These are phyloP conservation scores for Phytopythium vexans DNA, from an alignment of 352 stramenopile genomes.

Conservation along the genomic window DNA sequence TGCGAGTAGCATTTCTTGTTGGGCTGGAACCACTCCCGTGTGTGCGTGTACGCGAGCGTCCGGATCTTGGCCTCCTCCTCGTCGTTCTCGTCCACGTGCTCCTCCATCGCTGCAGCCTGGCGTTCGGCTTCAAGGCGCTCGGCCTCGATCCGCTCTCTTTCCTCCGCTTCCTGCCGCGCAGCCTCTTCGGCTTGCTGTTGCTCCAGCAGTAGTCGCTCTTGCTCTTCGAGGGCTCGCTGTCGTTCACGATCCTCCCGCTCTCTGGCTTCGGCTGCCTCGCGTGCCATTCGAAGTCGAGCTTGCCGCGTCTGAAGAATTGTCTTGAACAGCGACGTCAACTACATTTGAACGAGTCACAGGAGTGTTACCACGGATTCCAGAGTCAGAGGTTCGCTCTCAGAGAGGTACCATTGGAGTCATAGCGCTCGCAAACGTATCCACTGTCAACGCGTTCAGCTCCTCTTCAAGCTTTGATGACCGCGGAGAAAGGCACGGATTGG, in stretches of 20 bases:
- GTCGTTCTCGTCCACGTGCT: conserved; percentile 47
- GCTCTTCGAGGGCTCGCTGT: conserved; percentile 4
- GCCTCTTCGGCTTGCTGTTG: conserved; percentile 7
- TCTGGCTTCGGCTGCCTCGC: conserved; percentile 16
- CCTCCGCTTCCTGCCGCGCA: conserved; percentile 4
- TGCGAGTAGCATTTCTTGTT: conserved; percentile 65
- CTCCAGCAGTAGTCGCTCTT: conserved; percentile 3
- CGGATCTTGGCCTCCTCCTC: conserved; percentile 58
- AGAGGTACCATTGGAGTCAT: conserved; percentile 20
- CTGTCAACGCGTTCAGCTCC: conserved; percentile 29
- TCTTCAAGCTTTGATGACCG: conserved; percentile 24
- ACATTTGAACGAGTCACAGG: background rate
- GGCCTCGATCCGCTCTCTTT: conserved; percentile 16
- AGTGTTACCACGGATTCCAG: background rate
- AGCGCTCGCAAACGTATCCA: conserved; percentile 27
- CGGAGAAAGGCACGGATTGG: conserved; percentile 11
- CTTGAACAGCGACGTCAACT: conserved; percentile 37
- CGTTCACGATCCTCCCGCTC: background rate
- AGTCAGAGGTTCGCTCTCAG: background rate
- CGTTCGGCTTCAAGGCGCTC: conserved; percentile 17
- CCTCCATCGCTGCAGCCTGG: conserved; percentile 21
- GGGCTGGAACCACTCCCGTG: conserved; percentile 55
- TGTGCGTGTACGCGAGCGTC: conserved; percentile 55
- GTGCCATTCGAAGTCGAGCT: conserved; percentile 11
- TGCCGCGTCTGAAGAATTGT: conserved; percentile 32